Evolutionary conservation across 192 early-diverging fungal genomes (phyloP).

Genomic region (Linnemannia exigua): DNA sequence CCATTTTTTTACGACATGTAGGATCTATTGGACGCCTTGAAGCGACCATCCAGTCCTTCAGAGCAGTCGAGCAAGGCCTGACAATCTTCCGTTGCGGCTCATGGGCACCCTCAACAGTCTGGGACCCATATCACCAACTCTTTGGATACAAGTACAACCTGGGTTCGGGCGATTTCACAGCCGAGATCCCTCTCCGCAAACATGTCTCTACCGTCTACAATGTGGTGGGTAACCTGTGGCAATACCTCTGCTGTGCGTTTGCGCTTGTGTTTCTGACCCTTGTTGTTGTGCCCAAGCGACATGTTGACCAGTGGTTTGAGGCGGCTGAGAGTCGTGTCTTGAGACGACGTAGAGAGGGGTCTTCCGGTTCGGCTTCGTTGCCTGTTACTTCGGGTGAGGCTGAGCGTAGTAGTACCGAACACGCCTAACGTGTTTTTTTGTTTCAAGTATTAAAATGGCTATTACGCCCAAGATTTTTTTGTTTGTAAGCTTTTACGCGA

Average conservation of each 20-base stretch:
- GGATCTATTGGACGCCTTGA: slow-evolving; percentile 60
- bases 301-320: slow-evolving; percentile 13
- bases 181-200: slow-evolving; percentile 39
- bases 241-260: slow-evolving; percentile 43
- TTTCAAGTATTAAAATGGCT: neutral
- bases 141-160: slow-evolving; percentile 47
- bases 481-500: too few species aligned
- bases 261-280: slow-evolving; percentile 21
- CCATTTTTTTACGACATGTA: neutral
- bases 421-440: neutral
- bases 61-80: slow-evolving; percentile 63
- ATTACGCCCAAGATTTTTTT: too few species aligned
- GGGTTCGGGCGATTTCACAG: slow-evolving; percentile 38
- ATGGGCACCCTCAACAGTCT: slow-evolving; percentile 60
- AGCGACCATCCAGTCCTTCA: slow-evolving; percentile 48
- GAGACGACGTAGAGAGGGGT: neutral
- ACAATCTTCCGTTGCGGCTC: slow-evolving; percentile 59
- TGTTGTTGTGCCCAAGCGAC: slow-evolving; percentile 22
- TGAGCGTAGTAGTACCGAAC: neutral
- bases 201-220: slow-evolving; percentile 47
- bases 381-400: neutral
- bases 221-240: slow-evolving; percentile 33
- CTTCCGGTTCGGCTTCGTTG: neutral
- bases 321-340: neutral
- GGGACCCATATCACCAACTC: slow-evolving; percentile 48